Evolutionary conservation across 1,139 yeast genomes (phyloP).

Genomic region (Blastobotrys apis): DNA sequence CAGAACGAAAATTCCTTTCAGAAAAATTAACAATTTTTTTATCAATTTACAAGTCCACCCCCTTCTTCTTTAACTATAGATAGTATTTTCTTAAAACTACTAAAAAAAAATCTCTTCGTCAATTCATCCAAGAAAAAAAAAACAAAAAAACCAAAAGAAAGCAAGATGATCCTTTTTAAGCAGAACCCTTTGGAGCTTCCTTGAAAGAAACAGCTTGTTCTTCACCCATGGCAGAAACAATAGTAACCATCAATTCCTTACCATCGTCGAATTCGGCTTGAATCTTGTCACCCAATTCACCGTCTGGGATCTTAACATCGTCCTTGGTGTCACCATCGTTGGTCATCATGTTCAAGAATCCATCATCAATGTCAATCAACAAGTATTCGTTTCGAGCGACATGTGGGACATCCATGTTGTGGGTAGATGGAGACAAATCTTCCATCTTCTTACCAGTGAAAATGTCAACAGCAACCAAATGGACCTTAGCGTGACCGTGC

Average conservation of each 20-base stretch:
- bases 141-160: too few species aligned
- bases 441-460: constrained; percentile 99
- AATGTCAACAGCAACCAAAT: constrained; percentile 96
- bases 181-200: constrained; percentile 79
- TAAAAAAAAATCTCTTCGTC: neutral
- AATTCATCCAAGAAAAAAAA: neutral
- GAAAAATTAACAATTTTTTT: too few species aligned
- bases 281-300: constrained; percentile 90
- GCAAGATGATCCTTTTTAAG: too few species aligned
- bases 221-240: constrained; percentile 98
- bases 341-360: constrained; percentile 96
- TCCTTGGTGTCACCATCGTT: constrained; percentile 98
- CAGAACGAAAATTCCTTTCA: too few species aligned
- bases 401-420: constrained; percentile 99
- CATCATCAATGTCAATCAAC: constrained; percentile 97
- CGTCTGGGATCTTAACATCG: constrained; percentile 97
- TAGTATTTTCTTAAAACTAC: too few species aligned
- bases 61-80: too few species aligned
- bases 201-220: constrained; percentile 97
- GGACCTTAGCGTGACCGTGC: constrained; percentile 99
- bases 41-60: too few species aligned
- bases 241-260: constrained; percentile 92
- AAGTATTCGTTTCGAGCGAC: constrained; percentile 93
- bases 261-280: constrained; percentile 95
- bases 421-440: constrained; percentile 99